Base-by-base conservation (phyloP, 495 filamentous ascomycete species). In the Platismatia glauca region DNA sequence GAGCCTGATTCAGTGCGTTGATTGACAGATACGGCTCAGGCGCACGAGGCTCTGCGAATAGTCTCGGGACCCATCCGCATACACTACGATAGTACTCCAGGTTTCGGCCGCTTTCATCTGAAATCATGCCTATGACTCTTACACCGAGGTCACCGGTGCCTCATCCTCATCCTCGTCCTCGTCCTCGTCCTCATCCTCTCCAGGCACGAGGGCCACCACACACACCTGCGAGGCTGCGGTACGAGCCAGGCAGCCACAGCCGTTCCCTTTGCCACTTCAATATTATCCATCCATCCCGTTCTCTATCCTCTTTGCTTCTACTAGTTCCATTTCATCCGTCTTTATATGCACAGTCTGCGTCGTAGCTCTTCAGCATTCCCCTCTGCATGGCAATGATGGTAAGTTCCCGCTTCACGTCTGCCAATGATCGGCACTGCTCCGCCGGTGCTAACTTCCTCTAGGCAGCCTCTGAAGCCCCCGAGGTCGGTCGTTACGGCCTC, bases 401-500 rank as follows among this genome's bases (percentile, higher is more conserved):
- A 57, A 34, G 65, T 41, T 53, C 34, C 33, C 61, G 35, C 31
- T 44, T 58, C 37, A 41, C 44, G 34, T 38, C 20, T 52, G 43
- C 38, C 31, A 31, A 38, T 6, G 31, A 34, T 52, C n/a, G 22
- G 13, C 9, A n/a, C 3, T 43, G 12, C 12, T 6, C 35, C 7
- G n/a, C 55, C 41, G 11, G 27, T 58, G 33, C 60, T 66, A 34
- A 66, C 60, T 60, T 24, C n/a, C n/a, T 37, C 16, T 38, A 67
- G 65, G 39, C 65, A 64, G 43, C 65, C 52, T 67, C 61, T 34
- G 61, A 41, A 18, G 43, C 16, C 37, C 37, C 22, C n/a, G 37
- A 46, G 9, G 58, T 89, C 69, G 82, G 81, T 70, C 82, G 83
- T 31, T 88, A 82, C 73, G 88, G 89, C 74, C 74, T 89, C 68